phyloP scores from a whole-genome alignment of 805 yeast species.

The Ogataea henricii region DNA sequence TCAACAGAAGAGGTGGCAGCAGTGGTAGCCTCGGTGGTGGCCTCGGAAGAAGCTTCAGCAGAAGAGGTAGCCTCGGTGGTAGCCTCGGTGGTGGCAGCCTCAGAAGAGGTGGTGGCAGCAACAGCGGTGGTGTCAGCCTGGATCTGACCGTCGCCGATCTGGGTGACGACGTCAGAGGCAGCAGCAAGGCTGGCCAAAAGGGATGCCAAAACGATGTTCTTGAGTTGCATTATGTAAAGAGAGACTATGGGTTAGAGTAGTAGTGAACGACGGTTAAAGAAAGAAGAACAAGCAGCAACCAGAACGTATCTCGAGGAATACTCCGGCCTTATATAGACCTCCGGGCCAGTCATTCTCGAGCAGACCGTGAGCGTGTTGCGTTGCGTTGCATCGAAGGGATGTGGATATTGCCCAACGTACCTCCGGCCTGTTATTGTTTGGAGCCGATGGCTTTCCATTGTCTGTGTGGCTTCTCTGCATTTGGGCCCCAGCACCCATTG shows the following conservation, averaged over 20 bases:
- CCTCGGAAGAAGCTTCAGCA: constrained; percentile 12
- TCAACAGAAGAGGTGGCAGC: constrained; percentile 3
- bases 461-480: not conserved
- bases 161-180: constrained; percentile 20
- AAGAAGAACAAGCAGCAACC: not conserved
- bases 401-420: not conserved
- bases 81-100: constrained; percentile 6
- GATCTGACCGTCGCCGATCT: constrained; percentile 29
- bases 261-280: not conserved
- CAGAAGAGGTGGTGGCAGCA: constrained; percentile 10
- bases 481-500: not conserved
- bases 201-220: constrained; percentile 19
- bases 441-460: not conserved
- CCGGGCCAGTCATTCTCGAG: not conserved
- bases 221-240: constrained; percentile 28
- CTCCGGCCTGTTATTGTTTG: not conserved
- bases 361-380: not conserved
- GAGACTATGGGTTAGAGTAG: constrained; percentile 13
- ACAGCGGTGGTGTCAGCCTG: constrained; percentile 18
- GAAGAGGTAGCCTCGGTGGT: constrained; percentile 16
- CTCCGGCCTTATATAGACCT: constrained; percentile 2
- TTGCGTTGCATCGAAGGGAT: constrained; percentile 2
- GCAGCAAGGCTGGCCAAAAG: constrained; percentile 20
- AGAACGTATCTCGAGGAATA: not conserved
- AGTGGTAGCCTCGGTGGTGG: constrained; percentile 8